Base-by-base conservation (phyloP, 2,329 filamentous ascomycete genomes). In the Sarocladiaceae sp. region DNA sequence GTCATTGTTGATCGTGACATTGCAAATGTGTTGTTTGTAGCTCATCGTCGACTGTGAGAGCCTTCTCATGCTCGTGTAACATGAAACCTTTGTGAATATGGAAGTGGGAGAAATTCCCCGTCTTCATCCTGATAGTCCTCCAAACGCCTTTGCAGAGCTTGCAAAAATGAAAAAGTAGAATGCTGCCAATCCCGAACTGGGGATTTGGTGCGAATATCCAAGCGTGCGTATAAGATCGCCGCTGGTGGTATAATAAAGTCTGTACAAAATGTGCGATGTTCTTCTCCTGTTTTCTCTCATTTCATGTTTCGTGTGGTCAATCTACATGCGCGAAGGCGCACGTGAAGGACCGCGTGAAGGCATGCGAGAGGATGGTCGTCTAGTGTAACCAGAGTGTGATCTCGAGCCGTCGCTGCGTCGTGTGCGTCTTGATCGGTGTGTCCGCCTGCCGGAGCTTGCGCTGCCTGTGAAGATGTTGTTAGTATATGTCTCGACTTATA, bases 371-470 rank as follows among this genome's bases (percentile, higher is more conserved):
- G 53, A 31, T 37, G 56, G 40, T 29, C 22, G 29, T 26, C 53
- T 54, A 51, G 59, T 58, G 49, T 61, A 62, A 28, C 61, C 63
- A 58, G 68, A 65, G 47, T 66, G 58, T n/a, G 66, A 68, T 55
- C 60, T 62, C 22, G 58, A 51, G 26, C 61, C 60, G 22, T 67
- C 62, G 51, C 63, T 67, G 33, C 63, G 62, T 51, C 64, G 59
- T 25, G 65, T 66, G 33, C 64, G 62, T 33, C 64, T 60, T 40
- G 61, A 67, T 29, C 61, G 63, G 50, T 66, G 60, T 25, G 67
- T 75, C 63, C 58, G 56, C 15, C 56, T 42, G n/a, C 58, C 58
- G 26, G 60, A 61, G 31, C 59, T 60, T 39, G 60, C 59, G 37
- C 54, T 59, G 50, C 53, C 60, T 62, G 31, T 33, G 20, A 26